Base-by-base conservation (phyloP, 495 filamentous ascomycete species). In the Podospora comata region DNA sequence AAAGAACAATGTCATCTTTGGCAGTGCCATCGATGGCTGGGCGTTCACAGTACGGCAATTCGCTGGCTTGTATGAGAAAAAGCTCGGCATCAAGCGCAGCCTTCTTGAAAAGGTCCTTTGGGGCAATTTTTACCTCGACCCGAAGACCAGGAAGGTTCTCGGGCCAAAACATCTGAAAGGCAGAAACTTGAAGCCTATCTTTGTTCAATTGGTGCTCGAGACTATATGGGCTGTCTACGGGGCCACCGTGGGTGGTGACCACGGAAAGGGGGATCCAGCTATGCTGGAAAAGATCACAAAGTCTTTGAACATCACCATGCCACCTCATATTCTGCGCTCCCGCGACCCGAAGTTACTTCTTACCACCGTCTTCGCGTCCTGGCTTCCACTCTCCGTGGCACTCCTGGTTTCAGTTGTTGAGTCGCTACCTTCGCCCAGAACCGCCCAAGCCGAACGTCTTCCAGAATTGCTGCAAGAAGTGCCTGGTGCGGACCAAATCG, bases 1-100 rank as follows among this genome's bases (percentile, higher is more conserved):
- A 76, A 97, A 94, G 73, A 95, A 97, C 71, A 99, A 99, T 74
- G 95, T 99, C 76, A 97, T 99, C 67, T 99, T 99, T 72, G 92
- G 93, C 81, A 97, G 93, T 74, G 95, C 95, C 30, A 90, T 97
- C 62, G 95, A 99, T 74, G 95, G 96, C 48, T 99, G 95, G 95
- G 95, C 95, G 2, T 99, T 98, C 71, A 99, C 95, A 0, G 86
- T 97, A 20, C 87, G 92, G 44, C 95, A 99, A 75, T 99, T 99
- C 76, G 95, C 95, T 7, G 86, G 85, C 4, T 81, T 98, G 58
- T 98, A 97, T 75, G 95, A 99, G 78, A 97, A 92, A 82, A 99
- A 98, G 73, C 87, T 99, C 5, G 94, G 95, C 0, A 94, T 98
- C 73, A 97, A 97, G 74, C 88, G 94, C 18, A 87, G 86, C n/a